Percentiles rank a stretch among this genome's conserved stretches.
Evolutionary conservation across 2,329 filamentous ascomycete species (phyloP).

Genomic region (Xylaria sp.): DNA sequence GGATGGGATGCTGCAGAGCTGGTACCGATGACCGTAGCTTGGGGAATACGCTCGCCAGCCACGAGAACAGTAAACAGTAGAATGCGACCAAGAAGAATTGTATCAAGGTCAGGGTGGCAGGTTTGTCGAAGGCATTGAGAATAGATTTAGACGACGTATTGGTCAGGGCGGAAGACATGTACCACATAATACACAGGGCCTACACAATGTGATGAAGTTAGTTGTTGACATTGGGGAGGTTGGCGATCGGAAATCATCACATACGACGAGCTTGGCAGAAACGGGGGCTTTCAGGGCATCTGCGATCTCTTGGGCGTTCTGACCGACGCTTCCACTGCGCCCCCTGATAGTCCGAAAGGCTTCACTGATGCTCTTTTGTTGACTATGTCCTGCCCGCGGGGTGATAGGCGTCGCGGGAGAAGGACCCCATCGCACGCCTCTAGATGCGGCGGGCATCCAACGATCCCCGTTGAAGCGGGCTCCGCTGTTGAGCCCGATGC

Average conservation of each 20-base stretch:
- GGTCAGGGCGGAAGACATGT: slow-evolving; percentile 88
- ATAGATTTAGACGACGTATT: slow-evolving; percentile 99
- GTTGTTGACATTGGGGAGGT: slow-evolving; percentile 17
- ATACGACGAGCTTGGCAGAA: slow-evolving; percentile 81
- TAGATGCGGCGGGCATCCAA: slow-evolving; percentile 31
- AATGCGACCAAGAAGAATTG: slow-evolving; percentile 91
- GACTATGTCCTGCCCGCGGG: slow-evolving; percentile 26
- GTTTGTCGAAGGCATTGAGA: slow-evolving; percentile 82
- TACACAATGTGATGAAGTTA: slow-evolving; percentile 38
- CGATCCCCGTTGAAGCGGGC: slow-evolving; percentile 29
- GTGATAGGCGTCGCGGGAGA: slow-evolving; percentile 24
- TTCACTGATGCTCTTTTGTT: slow-evolving; percentile 84
- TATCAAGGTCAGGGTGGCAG: slow-evolving; percentile 82
- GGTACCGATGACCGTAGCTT: slow-evolving; percentile 65
- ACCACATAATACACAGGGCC: slow-evolving; percentile 86
- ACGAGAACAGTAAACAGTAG: slow-evolving; percentile 77
- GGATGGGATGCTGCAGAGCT: slow-evolving; percentile 77
- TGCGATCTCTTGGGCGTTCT: slow-evolving; percentile 89
- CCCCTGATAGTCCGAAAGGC: slow-evolving; percentile 79
- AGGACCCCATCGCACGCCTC: slow-evolving; percentile 29
- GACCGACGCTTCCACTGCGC: slow-evolving; percentile 78
- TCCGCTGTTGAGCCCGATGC: slow-evolving; percentile 30
- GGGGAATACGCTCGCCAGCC: slow-evolving; percentile 68
- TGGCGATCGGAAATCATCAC: slow-evolving; percentile 28
- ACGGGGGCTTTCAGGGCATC: slow-evolving; percentile 86